These are phyloP conservation scores for Fusarium humuli DNA, from an alignment of 2,329 filamentous ascomycete species.

Conservation along the genomic window DNA sequence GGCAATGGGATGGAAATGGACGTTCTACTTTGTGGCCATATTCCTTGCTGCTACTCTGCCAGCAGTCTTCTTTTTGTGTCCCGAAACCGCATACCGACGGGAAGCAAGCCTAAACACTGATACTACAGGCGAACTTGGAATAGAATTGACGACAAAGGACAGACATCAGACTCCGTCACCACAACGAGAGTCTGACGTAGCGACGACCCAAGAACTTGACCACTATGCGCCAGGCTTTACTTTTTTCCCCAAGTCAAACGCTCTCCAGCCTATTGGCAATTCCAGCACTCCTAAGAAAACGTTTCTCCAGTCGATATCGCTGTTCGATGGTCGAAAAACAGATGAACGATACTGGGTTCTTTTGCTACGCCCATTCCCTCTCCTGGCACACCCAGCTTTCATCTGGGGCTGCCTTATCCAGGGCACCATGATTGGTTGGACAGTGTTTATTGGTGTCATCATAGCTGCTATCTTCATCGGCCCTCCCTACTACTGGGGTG, in stretches of 20 bases:
- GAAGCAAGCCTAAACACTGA: slow-evolving; percentile 77
- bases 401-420: slow-evolving; percentile 84
- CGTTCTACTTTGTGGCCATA: slow-evolving; percentile 88
- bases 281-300: slow-evolving; percentile 63
- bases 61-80: slow-evolving; percentile 80
- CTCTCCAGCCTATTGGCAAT: slow-evolving; percentile 52
- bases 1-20: slow-evolving; percentile 84
- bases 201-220: neutral
- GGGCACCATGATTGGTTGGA: slow-evolving; percentile 94
- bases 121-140: slow-evolving; percentile 56
- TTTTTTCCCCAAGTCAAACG: slow-evolving; percentile 49
- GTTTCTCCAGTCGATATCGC: slow-evolving; percentile 69
- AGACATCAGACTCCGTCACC: slow-evolving; percentile 18
- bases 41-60: slow-evolving; percentile 79
- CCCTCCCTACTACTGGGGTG: slow-evolving; percentile 82
- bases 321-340: slow-evolving; percentile 86
- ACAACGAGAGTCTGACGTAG: slow-evolving; percentile 9
- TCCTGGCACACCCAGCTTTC: slow-evolving; percentile 87
- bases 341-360: slow-evolving; percentile 77
- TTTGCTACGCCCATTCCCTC: slow-evolving; percentile 79
- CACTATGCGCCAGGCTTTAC: slow-evolving; percentile 44
- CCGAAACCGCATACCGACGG: slow-evolving; percentile 84
- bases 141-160: slow-evolving; percentile 26
- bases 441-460: slow-evolving; percentile 88
- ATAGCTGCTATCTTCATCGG: slow-evolving; percentile 85